Evolutionary conservation across 352 stramenopile genomes (phyloP), one percentile per base, ranked within the genome.

Genomic region (Globisporangium spinosum): DNA sequence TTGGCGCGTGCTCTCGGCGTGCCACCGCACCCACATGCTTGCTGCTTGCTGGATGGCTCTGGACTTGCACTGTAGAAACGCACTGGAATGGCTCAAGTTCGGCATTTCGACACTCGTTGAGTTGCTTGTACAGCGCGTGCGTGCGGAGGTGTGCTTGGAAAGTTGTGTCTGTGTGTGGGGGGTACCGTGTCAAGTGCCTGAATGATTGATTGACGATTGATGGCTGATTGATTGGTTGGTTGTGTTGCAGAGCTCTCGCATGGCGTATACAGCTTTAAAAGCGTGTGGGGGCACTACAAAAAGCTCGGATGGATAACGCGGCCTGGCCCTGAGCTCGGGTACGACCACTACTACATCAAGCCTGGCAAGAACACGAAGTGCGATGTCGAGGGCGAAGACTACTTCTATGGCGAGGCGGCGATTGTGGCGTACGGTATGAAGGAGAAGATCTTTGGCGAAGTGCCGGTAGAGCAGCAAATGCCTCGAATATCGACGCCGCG

Each of bases 271-370:
- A 83, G 77, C 63, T 83, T 83, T 54, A 68, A 67, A 32, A 71
- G 78, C 63, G 76, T 83, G 25, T 80, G 76, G 67, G n/a, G 13
- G 8, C 62, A 79, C 57, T 80, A 79, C 71, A 69, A 64, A 51
- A 43, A 10, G 25, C 34, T 29, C 10, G 71, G 71, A 29, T 80
- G 74, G 75, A 69, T 35, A 23, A 66, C 64, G n/a, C 59, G 43
- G 20, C 40, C 29, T 12, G 76, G 71, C 0, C 65, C 67, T 15
- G 0, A 40, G 47, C 74, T 83, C 38, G 79, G 74, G 57, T 83
- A 83, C 65, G 69, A 83, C 34, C 76, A 83, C 68, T 83, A 65
- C 69, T 83, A 83, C 64, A 69, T 83, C 56, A 77, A 79, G 54
- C 76, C 76, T 6, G 67, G 67, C 53, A 79, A 78, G 63, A 75